Percentiles rank a stretch among this genome's conserved stretches.
Evolutionary conservation across 306 rosid genomes (phyloP).

Genomic region (Astragalus membranaceus): DNA sequence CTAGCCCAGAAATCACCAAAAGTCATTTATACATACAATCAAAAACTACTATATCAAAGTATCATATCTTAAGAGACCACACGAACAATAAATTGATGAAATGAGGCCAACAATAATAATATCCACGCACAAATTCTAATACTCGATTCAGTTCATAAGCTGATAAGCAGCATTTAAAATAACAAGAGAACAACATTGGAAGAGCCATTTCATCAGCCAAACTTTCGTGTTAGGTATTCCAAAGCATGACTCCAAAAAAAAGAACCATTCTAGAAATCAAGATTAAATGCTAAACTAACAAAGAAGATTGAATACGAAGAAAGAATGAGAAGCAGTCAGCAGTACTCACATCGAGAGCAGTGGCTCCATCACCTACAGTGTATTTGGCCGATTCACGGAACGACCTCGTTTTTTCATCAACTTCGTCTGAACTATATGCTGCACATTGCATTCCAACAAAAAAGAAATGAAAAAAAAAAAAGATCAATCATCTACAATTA

Average conservation of each 20-base stretch:
- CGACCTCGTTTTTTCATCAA: conserved; percentile 59
- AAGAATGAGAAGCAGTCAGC: background rate
- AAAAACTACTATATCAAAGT: background rate
- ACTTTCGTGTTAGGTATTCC: background rate
- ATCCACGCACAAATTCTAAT: background rate
- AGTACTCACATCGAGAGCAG: conserved; percentile 52
- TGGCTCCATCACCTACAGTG: conserved; percentile 35
- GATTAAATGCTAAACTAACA: background rate
- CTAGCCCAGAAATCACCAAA: background rate
- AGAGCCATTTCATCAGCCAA: background rate
- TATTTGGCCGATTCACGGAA: conserved; percentile 42
- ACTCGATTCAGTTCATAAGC: background rate
- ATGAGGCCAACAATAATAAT: background rate
- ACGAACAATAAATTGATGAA: background rate
- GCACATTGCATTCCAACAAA: conserved; percentile 17
- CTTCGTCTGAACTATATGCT: conserved; percentile 64
- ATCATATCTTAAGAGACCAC: no score
- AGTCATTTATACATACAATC: background rate
- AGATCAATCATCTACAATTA: background rate
- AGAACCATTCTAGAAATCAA: background rate
- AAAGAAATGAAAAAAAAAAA: background rate
- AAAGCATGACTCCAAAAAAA: background rate
- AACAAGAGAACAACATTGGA: background rate
- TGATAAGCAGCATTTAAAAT: background rate
- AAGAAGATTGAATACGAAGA: background rate